phyloP scores from a whole-genome alignment of 129 eudicot genomes.

The Chrysanthemum seticuspe region DNA sequence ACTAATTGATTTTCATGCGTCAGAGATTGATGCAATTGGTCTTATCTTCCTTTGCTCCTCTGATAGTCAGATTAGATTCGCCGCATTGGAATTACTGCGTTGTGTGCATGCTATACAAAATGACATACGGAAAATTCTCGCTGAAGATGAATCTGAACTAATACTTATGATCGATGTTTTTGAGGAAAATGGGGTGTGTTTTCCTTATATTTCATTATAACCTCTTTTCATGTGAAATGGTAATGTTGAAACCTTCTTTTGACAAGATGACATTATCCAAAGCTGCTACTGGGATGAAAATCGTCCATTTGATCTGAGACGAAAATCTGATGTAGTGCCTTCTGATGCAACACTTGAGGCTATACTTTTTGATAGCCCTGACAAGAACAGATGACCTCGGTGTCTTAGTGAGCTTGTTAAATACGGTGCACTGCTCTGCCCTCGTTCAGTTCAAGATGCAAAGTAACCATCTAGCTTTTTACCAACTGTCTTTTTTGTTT shows the following conservation, averaged over 20 bases:
- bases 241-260: constrained; percentile 3
- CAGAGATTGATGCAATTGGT: constrained; percentile 54
- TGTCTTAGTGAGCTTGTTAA: constrained; percentile 59
- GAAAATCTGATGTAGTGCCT: constrained; percentile 41
- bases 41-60: constrained; percentile 46
- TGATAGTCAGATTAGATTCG: constrained; percentile 44
- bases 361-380: constrained; percentile 39
- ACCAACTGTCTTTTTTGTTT: background rate
- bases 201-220: background rate
- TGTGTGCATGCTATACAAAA: constrained; percentile 44
- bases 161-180: constrained; percentile 45
- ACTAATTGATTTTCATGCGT: constrained; percentile 45
- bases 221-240: constrained; percentile 9
- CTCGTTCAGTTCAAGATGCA: constrained; percentile 46
- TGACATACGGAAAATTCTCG: constrained; percentile 31
- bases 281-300: constrained; percentile 47
- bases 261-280: constrained; percentile 52
- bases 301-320: constrained; percentile 35
- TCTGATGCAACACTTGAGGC: constrained; percentile 40
- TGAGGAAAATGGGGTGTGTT: constrained; percentile 50
- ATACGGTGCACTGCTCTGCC: no score
- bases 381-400: constrained; percentile 50
- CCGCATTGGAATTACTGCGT: constrained; percentile 43
- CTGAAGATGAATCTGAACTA: constrained; percentile 34
- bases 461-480: constrained; percentile 28